A percentile compares a stretch with the other conserved stretches of the same genome.
Conservation (phyloP, 2,329 filamentous ascomycete species). For the Alternaria longipes region DNA sequence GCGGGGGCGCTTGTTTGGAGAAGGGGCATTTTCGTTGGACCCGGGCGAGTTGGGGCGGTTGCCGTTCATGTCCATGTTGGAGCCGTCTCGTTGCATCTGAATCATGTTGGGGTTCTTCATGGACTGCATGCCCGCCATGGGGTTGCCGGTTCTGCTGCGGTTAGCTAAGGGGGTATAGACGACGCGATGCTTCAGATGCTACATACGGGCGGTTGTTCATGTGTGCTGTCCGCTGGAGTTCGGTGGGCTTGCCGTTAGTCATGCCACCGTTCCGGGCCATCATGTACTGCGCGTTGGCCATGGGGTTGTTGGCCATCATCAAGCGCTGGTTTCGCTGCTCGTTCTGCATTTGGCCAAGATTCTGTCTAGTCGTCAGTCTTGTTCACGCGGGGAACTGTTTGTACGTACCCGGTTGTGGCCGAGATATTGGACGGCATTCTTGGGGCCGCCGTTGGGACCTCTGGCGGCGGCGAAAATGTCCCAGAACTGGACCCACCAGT, state of each 20-base stretch:
- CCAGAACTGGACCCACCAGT: conserved; percentile 99
- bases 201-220: conserved; percentile 79
- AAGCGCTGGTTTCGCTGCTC: conserved; percentile 72
- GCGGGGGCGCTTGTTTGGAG: conserved; percentile 88
- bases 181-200: conserved; percentile 42
- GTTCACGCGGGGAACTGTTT: not conserved
- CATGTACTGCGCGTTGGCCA: conserved; percentile 54
- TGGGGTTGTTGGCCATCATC: conserved; percentile 69
- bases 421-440: conserved; percentile 72
- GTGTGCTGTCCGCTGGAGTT: conserved; percentile 77
- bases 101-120: conserved; percentile 65
- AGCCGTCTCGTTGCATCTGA: conserved; percentile 88
- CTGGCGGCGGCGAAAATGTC: conserved; percentile 90
- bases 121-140: conserved; percentile 74
- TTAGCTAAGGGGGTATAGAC: conserved; percentile 18
- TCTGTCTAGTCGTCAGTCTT: conserved; percentile 53
- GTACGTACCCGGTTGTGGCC: conserved; percentile 79
- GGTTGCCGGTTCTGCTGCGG: conserved; percentile 37
- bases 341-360: conserved; percentile 77
- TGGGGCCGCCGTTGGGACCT: conserved; percentile 54
- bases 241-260: conserved; percentile 65
- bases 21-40: conserved; percentile 86
- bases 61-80: conserved; percentile 84
- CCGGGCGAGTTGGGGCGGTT: conserved; percentile 80
- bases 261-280: conserved; percentile 71